These are phyloP conservation scores for Cryphonectria nitschkei DNA, from an alignment of 2,329 filamentous ascomycete species.

Conservation along the genomic window DNA sequence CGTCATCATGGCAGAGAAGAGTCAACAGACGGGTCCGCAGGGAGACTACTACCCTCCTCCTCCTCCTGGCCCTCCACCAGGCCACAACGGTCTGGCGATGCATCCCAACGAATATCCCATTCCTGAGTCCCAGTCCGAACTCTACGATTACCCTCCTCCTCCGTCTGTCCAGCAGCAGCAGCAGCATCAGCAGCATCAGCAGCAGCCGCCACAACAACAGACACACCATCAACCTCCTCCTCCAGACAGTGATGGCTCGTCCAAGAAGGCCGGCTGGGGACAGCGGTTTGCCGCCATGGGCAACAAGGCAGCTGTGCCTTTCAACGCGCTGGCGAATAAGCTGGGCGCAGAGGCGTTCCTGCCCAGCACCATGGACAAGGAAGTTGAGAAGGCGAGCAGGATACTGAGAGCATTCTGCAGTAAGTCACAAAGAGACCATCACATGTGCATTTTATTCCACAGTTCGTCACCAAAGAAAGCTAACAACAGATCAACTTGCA, in stretches of 20 bases:
- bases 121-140: slow-evolving; percentile 33
- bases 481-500: slow-evolving; percentile 36
- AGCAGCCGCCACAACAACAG: slow-evolving; percentile 24
- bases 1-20: slow-evolving; percentile 27
- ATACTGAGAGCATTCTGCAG: slow-evolving; percentile 87
- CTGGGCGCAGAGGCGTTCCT: slow-evolving; percentile 84
- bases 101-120: slow-evolving; percentile 35
- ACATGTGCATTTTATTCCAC: neutral
- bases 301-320: slow-evolving; percentile 65
- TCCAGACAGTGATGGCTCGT: slow-evolving; percentile 22
- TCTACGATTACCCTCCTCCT: slow-evolving; percentile 20
- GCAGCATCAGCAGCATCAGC: slow-evolving; percentile 18
- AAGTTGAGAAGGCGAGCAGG: slow-evolving; percentile 86
- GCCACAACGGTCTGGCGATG: slow-evolving; percentile 31
- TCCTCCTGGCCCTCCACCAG: slow-evolving; percentile 35
- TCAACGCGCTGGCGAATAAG: slow-evolving; percentile 82
- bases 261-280: slow-evolving; percentile 31
- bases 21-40: slow-evolving; percentile 11
- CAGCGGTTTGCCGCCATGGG: slow-evolving; percentile 41
- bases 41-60: slow-evolving; percentile 34
- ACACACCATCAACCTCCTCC: slow-evolving; percentile 26
- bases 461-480: neutral
- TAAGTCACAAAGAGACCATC: slow-evolving; percentile 44
- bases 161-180: slow-evolving; percentile 20
- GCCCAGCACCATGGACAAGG: slow-evolving; percentile 83